Percentiles rank a stretch among this genome's conserved stretches.
phyloP scores from a whole-genome alignment of 75 land plant genomes.

The Cupressus sempervirens region DNA sequence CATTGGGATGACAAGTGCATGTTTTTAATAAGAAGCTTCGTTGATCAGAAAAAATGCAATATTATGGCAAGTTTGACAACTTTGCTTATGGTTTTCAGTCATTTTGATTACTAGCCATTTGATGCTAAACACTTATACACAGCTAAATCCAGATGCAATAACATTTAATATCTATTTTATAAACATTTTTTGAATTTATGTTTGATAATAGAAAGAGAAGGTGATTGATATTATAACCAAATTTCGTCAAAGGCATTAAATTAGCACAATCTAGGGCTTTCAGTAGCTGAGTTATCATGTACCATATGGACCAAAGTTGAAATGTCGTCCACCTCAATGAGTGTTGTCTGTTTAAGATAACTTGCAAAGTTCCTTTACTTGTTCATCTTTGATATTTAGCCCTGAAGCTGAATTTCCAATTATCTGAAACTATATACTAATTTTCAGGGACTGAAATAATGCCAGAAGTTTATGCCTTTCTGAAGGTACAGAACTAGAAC shows the following conservation, averaged over 20 bases:
- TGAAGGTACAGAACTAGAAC: neutral
- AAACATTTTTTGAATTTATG: neutral
- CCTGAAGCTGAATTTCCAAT: neutral
- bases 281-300: neutral
- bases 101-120: neutral
- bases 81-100: neutral
- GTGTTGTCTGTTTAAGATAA: neutral
- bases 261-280: neutral
- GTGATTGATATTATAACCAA: neutral
- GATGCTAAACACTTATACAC: no score
- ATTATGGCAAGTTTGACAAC: neutral
- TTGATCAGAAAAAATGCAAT: neutral
- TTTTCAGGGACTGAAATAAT: neutral
- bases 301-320: neutral
- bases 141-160: no score
- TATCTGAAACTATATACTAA: neutral
- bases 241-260: neutral
- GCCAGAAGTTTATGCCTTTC: neutral
- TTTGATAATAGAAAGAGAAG: neutral
- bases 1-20: neutral
- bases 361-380: neutral
- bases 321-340: neutral
- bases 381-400: neutral
- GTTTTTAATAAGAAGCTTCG: neutral
- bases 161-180: neutral